Evolutionary conservation across 1,139 yeast genomes (phyloP).

Genomic region (Zygoascus meyerae): DNA sequence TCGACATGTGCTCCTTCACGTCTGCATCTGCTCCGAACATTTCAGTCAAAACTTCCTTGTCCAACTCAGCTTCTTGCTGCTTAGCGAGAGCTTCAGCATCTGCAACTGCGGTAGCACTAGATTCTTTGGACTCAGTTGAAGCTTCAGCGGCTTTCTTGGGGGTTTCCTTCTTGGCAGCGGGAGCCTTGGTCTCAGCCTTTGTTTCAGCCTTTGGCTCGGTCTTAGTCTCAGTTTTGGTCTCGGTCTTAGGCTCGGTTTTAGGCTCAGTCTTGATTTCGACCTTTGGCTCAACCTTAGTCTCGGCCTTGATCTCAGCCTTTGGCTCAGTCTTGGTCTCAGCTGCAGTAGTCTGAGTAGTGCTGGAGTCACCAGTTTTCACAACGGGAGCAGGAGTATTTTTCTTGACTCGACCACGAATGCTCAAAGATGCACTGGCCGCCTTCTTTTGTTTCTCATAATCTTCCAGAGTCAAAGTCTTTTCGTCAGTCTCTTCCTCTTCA

Average conservation of each 20-base stretch:
- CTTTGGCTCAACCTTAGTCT: constrained; percentile 13
- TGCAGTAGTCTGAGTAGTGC: background rate
- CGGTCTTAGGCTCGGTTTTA: constrained; percentile 24
- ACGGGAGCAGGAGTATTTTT: constrained; percentile 4
- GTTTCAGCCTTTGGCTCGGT: constrained; percentile 22
- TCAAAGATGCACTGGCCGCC: constrained; percentile 20
- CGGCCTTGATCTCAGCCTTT: constrained; percentile 15
- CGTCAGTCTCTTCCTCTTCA: constrained; percentile 21
- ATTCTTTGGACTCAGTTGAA: constrained; percentile 25
- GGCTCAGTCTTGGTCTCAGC: constrained; percentile 17
- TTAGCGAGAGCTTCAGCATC: constrained; percentile 49
- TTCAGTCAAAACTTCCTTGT: constrained; percentile 81
- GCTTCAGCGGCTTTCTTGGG: constrained; percentile 19
- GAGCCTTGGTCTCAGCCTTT: constrained; percentile 14
- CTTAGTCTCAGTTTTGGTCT: constrained; percentile 25
- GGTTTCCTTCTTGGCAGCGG: constrained; percentile 12
- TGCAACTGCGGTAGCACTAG: constrained; percentile 28
- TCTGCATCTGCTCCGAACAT: constrained; percentile 70
- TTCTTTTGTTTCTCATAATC: constrained; percentile 75
- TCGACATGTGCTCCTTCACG: constrained; percentile 83
- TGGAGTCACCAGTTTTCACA: background rate
- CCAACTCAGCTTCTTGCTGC: constrained; percentile 82
- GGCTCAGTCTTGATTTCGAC: constrained; percentile 19
- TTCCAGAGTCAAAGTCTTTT: constrained; percentile 70
- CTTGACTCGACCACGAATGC: constrained; percentile 10